Base-by-base conservation (phyloP, 2,329 filamentous ascomycete genomes). In the Colletotrichum sp. region DNA sequence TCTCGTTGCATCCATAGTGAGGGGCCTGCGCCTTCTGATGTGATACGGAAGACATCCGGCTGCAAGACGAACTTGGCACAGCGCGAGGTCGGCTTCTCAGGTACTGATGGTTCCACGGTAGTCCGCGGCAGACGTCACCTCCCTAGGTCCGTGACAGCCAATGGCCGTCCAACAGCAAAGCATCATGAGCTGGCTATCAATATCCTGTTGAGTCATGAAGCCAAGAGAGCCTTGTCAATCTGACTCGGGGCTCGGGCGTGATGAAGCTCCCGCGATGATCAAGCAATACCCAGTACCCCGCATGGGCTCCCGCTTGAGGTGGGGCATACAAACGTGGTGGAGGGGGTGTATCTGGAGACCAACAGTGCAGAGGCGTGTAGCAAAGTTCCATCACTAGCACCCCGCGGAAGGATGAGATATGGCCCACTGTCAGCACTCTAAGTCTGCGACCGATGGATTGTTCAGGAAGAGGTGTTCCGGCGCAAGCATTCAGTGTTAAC, bases 31-130 rank as follows among this genome's bases (percentile, higher is more conserved):
- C 62, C 62, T 49, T 18, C 21, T 62, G 55, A 34, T 30, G 32
- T 30, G 28, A 69, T 36, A 36, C 55, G 8, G 21, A 32, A 62
- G 63, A n/a, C 26, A 49, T 32, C 39, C 63, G 63, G 21, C 52
- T 66, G 68, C 60, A 71, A 13, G 49, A 24, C 16, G 28, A 65
- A 74, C 67, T 71, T 74, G 72, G 72, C 68, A 16, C 34, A 52
- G 60, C 49, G 13, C n/a, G n/a, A 60, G 34, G 28, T 34, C n/a
- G 26, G 68, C 34, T 52, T 44, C n/a, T 36, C 39, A 55, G 8
- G 9, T 36, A 13, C 28, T 52, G 13, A 10, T 16, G 32, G 62
- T 24, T 60, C 34, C 65, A 44, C 13, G 36, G 21, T 21, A 30
- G 34, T 36, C 55, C 24, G 24, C 65, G 39, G 21, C 12, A 62